A percentile compares a stretch with the other conserved stretches of the same genome.
These are phyloP conservation scores for Colletotrichum trifolii DNA, from an alignment of 2,329 filamentous ascomycete genomes.

Conservation along the genomic window DNA sequence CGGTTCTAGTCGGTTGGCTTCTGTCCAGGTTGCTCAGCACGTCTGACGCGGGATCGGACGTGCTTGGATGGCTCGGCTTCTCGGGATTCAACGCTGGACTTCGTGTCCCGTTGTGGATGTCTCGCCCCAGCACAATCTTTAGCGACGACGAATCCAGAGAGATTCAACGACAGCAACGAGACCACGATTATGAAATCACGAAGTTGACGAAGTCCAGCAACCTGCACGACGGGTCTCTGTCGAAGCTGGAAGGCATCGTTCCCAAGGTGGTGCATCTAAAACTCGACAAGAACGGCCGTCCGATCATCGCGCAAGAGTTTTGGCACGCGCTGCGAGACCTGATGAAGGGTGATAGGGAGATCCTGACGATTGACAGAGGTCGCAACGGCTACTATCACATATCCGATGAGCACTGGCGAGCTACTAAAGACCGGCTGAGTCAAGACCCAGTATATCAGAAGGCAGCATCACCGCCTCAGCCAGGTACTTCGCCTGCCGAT, in stretches of 20 bases:
- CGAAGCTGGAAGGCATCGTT: constrained; percentile 60
- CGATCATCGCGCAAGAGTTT: constrained; percentile 69
- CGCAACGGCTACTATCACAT: constrained; percentile 51
- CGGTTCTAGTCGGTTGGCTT: constrained; percentile 11
- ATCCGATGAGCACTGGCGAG: constrained; percentile 59
- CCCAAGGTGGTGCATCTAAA: constrained; percentile 69
- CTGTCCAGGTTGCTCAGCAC: too few relatives aligned
- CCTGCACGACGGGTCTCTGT: constrained; percentile 51
- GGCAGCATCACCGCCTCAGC: constrained; percentile 40
- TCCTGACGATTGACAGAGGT: constrained; percentile 58
- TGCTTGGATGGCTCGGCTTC: constrained; percentile 41
- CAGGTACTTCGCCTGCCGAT: constrained; percentile 37
- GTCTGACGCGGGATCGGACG: constrained; percentile 7
- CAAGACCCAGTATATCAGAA: constrained; percentile 47
- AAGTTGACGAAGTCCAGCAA: constrained; percentile 44
- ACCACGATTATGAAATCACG: constrained; percentile 45
- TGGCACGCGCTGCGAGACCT: constrained; percentile 71
- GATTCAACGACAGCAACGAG: constrained; percentile 31
- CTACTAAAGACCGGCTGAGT: constrained; percentile 55
- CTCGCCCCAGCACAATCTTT: constrained; percentile 27
- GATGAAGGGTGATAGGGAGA: constrained; percentile 59
- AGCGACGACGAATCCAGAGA: constrained; percentile 27
- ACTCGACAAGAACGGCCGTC: constrained; percentile 61
- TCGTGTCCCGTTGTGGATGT: constrained; percentile 41
- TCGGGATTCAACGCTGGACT: constrained; percentile 43